Evolutionary conservation across 495 filamentous ascomycete genomes (phyloP).

Genomic region (Trichoderma virens): DNA sequence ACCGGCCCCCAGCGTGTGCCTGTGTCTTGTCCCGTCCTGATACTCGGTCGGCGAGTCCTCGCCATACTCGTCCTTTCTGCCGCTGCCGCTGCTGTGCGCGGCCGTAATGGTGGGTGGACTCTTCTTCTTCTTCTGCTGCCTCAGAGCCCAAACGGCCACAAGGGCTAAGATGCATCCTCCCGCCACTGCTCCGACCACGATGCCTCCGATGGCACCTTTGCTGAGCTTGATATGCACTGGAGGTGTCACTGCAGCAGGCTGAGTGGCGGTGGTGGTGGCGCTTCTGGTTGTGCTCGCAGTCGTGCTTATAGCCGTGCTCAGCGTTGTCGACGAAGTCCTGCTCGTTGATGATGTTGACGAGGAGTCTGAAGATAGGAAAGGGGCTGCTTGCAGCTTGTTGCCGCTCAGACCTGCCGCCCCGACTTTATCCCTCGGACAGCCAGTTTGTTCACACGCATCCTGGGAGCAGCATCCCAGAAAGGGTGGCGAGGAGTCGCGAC

Average conservation of each 20-base stretch:
- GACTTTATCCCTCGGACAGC: constrained; percentile 20
- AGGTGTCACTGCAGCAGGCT: constrained; percentile 11
- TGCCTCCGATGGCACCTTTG: constrained; percentile 7
- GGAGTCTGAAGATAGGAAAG: constrained; percentile 14
- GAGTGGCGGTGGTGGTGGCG: not conserved
- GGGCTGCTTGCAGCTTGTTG: constrained; percentile 18
- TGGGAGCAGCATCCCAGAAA: constrained; percentile 29
- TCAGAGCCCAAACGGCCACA: not conserved
- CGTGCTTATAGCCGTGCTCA: not conserved
- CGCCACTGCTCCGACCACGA: not conserved
- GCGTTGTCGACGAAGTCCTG: not conserved
- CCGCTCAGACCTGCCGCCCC: constrained; percentile 17
- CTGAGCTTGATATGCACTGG: not conserved
- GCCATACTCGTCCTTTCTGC: not conserved
- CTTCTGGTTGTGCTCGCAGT: not conserved
- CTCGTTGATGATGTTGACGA: not conserved
- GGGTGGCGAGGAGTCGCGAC: constrained; percentile 17
- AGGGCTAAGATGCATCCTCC: not conserved
- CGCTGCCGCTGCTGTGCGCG: not conserved
- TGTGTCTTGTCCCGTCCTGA: not conserved
- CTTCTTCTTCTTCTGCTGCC: not conserved
- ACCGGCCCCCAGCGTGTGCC: not conserved
- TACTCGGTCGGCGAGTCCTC: not conserved
- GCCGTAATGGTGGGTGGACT: not conserved
- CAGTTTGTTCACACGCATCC: constrained; percentile 20